Evolutionary conservation across 73 alveolate species (phyloP).

Genomic region (Paramecium caudatum): DNA sequence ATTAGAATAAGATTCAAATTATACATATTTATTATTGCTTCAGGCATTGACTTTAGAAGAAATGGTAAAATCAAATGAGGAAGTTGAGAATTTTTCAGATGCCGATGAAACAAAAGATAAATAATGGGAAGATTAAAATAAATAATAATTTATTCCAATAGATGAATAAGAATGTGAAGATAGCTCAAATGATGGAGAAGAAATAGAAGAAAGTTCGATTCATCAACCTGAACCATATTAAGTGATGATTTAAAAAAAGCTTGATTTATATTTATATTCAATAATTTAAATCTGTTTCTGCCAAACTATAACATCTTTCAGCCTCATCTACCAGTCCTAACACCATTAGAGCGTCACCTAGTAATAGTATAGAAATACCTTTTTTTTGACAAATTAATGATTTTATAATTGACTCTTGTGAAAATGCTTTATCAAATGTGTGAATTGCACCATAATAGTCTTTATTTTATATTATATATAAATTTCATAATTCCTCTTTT

Average conservation of each 20-base stretch:
- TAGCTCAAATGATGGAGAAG: constrained; percentile 22
- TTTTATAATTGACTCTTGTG: too few species aligned
- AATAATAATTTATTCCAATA: background rate
- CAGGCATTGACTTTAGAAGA: constrained; percentile 39
- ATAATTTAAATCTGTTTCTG: too few species aligned
- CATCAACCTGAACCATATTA: constrained; percentile 33
- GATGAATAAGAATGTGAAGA: constrained; percentile 1
- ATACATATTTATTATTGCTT: background rate
- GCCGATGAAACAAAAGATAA: background rate
- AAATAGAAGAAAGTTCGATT: constrained; percentile 9
- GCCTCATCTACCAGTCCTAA: too few species aligned
- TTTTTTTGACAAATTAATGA: too few species aligned
- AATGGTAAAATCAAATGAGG: background rate
- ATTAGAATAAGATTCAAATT: background rate
- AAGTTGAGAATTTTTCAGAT: constrained; percentile 6
- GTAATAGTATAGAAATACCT: too few species aligned
- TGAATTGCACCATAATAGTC: too few species aligned
- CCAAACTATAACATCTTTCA: too few species aligned
- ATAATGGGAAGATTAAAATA: background rate
- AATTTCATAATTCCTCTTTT: background rate
- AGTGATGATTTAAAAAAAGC: too few species aligned
- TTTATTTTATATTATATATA: too few species aligned
- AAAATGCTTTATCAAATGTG: too few species aligned
- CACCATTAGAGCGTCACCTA: too few species aligned
- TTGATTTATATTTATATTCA: too few species aligned